These are phyloP conservation scores for Aspergillus wentii DNA, from an alignment of 495 filamentous ascomycete species.

Conservation along the genomic window DNA sequence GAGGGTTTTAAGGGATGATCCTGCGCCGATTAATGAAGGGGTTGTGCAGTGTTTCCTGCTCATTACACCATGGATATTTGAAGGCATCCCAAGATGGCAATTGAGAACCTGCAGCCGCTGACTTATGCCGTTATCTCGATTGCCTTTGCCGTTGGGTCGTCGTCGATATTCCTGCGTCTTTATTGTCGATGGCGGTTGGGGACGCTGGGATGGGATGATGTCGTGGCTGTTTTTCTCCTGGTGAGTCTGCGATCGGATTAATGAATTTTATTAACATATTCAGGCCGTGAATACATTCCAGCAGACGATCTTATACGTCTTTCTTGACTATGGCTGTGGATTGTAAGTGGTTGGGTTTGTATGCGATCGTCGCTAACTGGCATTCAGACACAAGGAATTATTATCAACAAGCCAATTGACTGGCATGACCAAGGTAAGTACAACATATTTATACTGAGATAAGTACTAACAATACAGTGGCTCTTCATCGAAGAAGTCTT, in stretches of 20 bases:
- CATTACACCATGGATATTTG: too few relatives aligned
- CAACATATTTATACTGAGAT: too few relatives aligned
- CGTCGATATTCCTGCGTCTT: conserved; percentile 4
- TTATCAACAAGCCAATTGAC: background rate
- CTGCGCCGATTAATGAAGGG: too few relatives aligned
- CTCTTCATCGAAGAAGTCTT: conserved; percentile 13
- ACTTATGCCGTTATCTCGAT: conserved; percentile 1
- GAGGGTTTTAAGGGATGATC: too few relatives aligned
- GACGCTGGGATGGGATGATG: conserved; percentile 1
- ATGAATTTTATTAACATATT: background rate
- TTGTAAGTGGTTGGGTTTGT: background rate
- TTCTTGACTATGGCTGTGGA: conserved; percentile 4
- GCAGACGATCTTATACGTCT: conserved; percentile 2
- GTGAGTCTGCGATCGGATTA: background rate
- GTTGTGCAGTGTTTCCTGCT: too few relatives aligned
- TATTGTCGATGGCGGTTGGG: conserved; percentile 3
- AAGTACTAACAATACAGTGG: conserved; percentile 1
- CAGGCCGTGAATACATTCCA: conserved; percentile 3
- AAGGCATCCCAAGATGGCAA: conserved; percentile 1
- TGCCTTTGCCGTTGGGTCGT: conserved; percentile 1
- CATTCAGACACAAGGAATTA: background rate
- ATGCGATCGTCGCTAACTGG: too few relatives aligned
- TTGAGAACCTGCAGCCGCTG: conserved; percentile 3
- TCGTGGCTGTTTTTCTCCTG: conserved; percentile 2
- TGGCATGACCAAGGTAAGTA: conserved; percentile 2